Evolutionary conservation across 164 flowering plant species (phyloP).

Genomic region (Vitis amurensis): DNA sequence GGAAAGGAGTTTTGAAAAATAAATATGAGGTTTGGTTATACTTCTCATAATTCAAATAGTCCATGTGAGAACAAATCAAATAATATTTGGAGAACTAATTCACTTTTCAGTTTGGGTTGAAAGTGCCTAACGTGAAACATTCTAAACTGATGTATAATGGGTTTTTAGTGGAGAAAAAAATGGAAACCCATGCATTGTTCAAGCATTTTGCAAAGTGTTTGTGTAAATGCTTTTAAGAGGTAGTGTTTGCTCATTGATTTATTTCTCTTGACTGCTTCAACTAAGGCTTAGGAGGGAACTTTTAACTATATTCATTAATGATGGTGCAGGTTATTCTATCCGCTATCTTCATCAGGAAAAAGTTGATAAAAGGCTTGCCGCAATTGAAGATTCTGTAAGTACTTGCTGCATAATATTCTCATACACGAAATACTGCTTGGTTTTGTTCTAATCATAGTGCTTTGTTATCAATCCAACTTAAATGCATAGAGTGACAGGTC

Average conservation of each 20-base stretch:
- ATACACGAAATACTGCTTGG: not conserved
- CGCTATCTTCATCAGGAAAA: slow-evolving; percentile 66
- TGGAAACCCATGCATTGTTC: no score
- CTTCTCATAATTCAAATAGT: no score
- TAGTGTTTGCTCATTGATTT: not conserved
- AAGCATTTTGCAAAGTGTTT: not conserved
- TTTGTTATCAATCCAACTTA: no score
- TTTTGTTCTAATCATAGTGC: not conserved
- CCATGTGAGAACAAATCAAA: no score
- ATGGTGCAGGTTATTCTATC: slow-evolving; percentile 75
- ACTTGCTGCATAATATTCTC: not conserved
- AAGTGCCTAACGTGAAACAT: no score
- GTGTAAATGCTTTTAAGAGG: not conserved
- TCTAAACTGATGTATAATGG: no score
- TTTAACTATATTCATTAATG: not conserved
- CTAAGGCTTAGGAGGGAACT: not conserved
- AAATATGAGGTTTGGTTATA: no score
- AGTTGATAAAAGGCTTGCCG: slow-evolving; percentile 74
- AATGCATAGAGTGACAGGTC: no score
- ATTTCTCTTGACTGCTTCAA: not conserved
- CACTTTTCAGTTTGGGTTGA: no score
- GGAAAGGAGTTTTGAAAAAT: no score
- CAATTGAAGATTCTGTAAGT: slow-evolving; percentile 87
- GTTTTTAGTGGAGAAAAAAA: no score
- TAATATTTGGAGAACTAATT: no score